Evolutionary conservation across 2,329 filamentous ascomycete species (phyloP).

Genomic region (Talaromyces sp.): DNA sequence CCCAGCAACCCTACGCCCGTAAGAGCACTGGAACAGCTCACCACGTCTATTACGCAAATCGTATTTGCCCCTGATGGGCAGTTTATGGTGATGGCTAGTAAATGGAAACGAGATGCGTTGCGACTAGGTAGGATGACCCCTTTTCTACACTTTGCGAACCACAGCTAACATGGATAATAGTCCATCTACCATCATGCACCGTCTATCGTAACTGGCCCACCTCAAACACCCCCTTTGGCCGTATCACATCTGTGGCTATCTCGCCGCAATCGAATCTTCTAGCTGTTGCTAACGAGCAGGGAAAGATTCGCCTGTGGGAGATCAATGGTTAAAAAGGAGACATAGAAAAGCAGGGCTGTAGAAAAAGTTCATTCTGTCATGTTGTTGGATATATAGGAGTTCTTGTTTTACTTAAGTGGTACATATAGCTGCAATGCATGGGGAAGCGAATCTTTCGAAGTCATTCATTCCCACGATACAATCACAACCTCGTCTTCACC

Average conservation of each 20-base stretch:
- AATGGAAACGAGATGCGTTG: conserved; percentile 83
- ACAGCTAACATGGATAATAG: not conserved
- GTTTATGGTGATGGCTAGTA: conserved; percentile 78
- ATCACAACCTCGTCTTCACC: conserved; percentile 7
- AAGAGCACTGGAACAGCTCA: conserved; percentile 76
- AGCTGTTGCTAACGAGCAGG: conserved; percentile 82
- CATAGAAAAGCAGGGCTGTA: not conserved
- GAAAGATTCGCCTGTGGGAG: conserved; percentile 89
- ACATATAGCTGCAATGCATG: conserved; percentile 5
- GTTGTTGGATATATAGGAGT: not conserved
- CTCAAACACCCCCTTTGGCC: conserved; percentile 77
- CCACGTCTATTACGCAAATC: conserved; percentile 76
- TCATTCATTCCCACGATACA: not conserved
- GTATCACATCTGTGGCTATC: conserved; percentile 73
- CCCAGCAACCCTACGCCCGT: conserved; percentile 68
- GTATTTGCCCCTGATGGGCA: conserved; percentile 86
- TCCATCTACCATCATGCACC: conserved; percentile 86
- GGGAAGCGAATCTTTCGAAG: not conserved
- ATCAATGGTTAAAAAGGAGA: conserved; percentile 43
- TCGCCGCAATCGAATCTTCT: conserved; percentile 64
- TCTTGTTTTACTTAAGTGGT: not conserved
- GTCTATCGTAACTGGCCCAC: conserved; percentile 98
- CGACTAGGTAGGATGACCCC: conserved; percentile 52
- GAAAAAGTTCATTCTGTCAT: not conserved
- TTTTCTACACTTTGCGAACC: not conserved